phyloP scores from a whole-genome alignment of 2,329 filamentous ascomycete genomes.

The Pseudogymnoascus verrucosus region DNA sequence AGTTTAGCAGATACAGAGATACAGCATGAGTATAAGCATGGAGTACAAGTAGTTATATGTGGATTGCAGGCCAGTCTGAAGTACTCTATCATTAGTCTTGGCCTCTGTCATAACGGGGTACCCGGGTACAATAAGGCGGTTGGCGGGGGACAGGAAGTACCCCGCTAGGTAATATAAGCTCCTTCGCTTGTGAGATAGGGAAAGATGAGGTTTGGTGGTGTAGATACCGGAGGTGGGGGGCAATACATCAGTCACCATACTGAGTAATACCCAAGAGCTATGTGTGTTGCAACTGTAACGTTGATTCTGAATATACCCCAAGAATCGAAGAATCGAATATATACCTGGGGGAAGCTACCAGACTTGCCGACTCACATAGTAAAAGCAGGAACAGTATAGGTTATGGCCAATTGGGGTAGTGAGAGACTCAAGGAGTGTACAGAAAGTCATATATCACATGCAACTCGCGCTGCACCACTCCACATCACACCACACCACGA shows the following conservation, averaged over 20 bases:
- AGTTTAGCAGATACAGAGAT: neutral
- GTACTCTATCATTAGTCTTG: neutral
- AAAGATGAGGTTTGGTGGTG: neutral
- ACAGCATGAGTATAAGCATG: too few relatives aligned
- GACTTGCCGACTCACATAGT: neutral
- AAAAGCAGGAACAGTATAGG: neutral
- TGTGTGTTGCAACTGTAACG: neutral
- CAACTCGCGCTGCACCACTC: neutral
- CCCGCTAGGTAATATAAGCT: conserved; percentile 7
- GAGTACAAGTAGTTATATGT: neutral
- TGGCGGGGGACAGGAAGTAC: neutral
- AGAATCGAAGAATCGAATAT: neutral
- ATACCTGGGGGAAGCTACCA: neutral
- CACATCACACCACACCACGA: too few relatives aligned
- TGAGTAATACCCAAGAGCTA: neutral
- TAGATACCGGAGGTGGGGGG: conserved; percentile 1
- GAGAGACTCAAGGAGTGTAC: neutral
- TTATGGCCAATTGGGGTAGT: neutral
- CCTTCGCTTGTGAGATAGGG: conserved; percentile 7
- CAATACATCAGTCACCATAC: conserved; percentile 6
- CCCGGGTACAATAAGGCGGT: neutral
- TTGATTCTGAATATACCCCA: neutral
- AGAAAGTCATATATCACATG: neutral
- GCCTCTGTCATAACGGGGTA: neutral
- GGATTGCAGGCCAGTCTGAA: neutral